These are phyloP conservation scores for Diplodia scrobiculata DNA, from an alignment of 2,329 filamentous ascomycete genomes.

Conservation along the genomic window DNA sequence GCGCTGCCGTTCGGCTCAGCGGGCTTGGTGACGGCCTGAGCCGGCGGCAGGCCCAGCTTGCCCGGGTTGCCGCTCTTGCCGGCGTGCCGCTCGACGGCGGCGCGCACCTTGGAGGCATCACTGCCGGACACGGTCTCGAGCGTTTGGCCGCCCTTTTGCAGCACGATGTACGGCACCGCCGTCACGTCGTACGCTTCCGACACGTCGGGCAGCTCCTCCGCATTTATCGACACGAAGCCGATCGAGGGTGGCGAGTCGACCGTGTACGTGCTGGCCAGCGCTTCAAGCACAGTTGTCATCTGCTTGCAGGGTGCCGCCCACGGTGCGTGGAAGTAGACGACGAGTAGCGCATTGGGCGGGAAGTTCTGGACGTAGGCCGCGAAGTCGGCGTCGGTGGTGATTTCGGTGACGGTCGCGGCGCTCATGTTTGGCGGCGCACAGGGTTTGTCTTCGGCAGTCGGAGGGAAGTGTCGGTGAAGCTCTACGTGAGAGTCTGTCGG, in stretches of 20 bases:
- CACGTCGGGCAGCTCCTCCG: conserved; percentile 89
- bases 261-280: conserved; percentile 84
- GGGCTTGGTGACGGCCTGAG: conserved; percentile 50
- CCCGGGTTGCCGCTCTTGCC: conserved; percentile 50
- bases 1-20: conserved; percentile 42
- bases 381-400: conserved; percentile 75
- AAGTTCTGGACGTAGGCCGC: conserved; percentile 59
- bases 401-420: conserved; percentile 65
- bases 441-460: neutral
- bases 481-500: neutral
- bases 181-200: conserved; percentile 92
- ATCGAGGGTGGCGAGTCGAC: conserved; percentile 66
- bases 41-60: conserved; percentile 46
- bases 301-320: conserved; percentile 96
- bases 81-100: conserved; percentile 81
- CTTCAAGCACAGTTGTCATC: conserved; percentile 83
- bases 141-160: conserved; percentile 72
- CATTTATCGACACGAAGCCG: conserved; percentile 87
- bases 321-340: conserved; percentile 93
- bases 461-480: too few relatives aligned
- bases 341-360: conserved; percentile 69
- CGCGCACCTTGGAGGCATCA: conserved; percentile 81
- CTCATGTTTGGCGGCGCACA: conserved; percentile 8
- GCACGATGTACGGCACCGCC: conserved; percentile 87
- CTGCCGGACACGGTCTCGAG: conserved; percentile 87